phyloP scores from a whole-genome alignment of 305 asterid genomes.

The Fraxinus angustifolia region DNA sequence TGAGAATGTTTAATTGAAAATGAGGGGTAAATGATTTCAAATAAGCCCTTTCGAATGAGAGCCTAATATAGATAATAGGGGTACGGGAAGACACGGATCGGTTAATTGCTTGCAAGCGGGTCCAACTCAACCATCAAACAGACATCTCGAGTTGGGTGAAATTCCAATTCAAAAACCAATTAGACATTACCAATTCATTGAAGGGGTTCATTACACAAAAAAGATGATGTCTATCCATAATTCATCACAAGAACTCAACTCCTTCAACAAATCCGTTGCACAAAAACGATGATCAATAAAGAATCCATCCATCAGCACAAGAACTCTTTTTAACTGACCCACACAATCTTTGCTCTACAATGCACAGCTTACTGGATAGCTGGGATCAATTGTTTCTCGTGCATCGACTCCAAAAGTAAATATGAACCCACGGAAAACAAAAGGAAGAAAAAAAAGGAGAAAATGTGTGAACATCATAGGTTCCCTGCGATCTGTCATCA shows the following conservation, averaged over 20 bases:
- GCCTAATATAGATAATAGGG: neutral
- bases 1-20: too few species aligned
- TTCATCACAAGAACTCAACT: neutral
- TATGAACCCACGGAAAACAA: neutral
- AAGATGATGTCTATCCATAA: neutral
- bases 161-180: neutral
- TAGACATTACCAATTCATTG: neutral
- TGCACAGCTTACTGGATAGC: neutral
- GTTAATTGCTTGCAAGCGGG: neutral
- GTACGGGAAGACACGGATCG: neutral
- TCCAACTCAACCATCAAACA: neutral
- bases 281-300: neutral
- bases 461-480: neutral
- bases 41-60: neutral
- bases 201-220: neutral
- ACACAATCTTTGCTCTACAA: neutral
- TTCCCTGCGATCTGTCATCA: neutral
- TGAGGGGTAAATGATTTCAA: too few species aligned
- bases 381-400: neutral
- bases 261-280: neutral
- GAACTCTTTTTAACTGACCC: neutral
- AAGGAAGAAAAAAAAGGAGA: neutral
- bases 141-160: neutral
- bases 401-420: neutral
- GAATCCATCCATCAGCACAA: neutral